Evolutionary conservation across 2,329 filamentous ascomycete species (phyloP), one percentile per base, ranked within the genome.

Genomic region (Apiospora kogelbergensis): DNA sequence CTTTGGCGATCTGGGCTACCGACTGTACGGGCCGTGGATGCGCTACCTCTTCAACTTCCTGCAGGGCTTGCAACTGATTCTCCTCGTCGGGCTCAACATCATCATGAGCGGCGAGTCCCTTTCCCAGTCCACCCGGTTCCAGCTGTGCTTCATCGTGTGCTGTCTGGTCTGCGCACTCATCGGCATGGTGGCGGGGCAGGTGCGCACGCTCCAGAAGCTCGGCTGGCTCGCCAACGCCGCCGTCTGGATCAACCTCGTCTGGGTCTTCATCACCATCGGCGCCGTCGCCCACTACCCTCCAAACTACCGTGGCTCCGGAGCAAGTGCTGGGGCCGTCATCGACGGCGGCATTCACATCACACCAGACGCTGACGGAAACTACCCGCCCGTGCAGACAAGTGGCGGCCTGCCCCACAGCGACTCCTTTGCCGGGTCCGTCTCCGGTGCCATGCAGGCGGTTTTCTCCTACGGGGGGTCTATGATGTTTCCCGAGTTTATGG

Each of bases 401-500:
- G 79, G 81, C 3, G 80, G 80, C 1, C 76, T 79, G 15, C 80
- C 81, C 17, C 82, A 88, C 63, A 75, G 79, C 22, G 83, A 80
- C 37, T 81, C 82, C 5, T 76, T 88, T 68, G 84, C 82, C 11
- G 86, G 89, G 6, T 87, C 85, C 69, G 83, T 86, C 0, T 90
- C 48, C 1, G 48, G 48, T 17, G 48, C 24, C 26, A 53, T 53
- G 48, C 48, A 53, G 20, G 22, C 53, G 13, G 22, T 68, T 1
- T 30, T 15, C 17, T 20, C 53, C n/a, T 41, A 89, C 71, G 86
- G 86, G n/a, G 88, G 88, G 3, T 85, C 85, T 2, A 84, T 86
- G 75, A 78, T 90, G 9, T 90, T 89, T 74, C 82, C 84, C 40
- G 86, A 88, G 67, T 85, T 90, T 72, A 81, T 90, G 78, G 82